Conservation (phyloP, 208 protist species). For the Trypanosoma mega region DNA sequence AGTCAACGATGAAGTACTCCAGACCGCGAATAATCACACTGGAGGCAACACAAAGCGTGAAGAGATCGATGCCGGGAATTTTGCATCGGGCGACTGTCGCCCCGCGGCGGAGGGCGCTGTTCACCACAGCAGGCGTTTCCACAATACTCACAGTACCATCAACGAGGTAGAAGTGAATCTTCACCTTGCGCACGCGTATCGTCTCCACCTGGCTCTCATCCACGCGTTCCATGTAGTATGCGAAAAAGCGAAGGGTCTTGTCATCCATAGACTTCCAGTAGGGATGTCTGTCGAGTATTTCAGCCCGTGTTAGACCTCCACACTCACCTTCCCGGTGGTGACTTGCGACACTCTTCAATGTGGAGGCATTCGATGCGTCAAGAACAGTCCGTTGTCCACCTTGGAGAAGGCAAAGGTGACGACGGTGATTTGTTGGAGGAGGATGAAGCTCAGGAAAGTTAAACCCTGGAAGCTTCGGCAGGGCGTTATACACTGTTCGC, state of each 20-base stretch:
- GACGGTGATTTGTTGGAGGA: slow-evolving; percentile 35
- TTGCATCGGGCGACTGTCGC: slow-evolving; percentile 85
- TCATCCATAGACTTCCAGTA: slow-evolving; percentile 91
- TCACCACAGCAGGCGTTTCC: slow-evolving; percentile 89
- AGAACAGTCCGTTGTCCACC: slow-evolving; percentile 57
- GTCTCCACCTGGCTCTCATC: slow-evolving; percentile 88
- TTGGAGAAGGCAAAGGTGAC: slow-evolving; percentile 53
- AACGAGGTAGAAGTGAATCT: slow-evolving; percentile 92
- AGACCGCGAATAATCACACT: slow-evolving; percentile 82
- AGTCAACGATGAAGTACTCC: slow-evolving; percentile 92
- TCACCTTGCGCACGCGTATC: slow-evolving; percentile 89
- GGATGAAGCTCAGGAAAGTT: slow-evolving; percentile 74
- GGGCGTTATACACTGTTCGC: slow-evolving; percentile 79
- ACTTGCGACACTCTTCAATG: neutral
- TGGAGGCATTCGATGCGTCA: slow-evolving; percentile 7
- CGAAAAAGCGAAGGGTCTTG: slow-evolving; percentile 96
- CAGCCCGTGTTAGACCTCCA: slow-evolving; percentile 54
- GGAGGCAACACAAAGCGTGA: slow-evolving; percentile 82
- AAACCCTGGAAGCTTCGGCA: slow-evolving; percentile 84
- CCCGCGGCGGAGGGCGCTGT: slow-evolving; percentile 93
- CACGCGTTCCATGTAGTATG: slow-evolving; percentile 94
- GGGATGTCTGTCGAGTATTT: slow-evolving; percentile 71
- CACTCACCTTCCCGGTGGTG: slow-evolving; percentile 35
- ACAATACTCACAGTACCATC: slow-evolving; percentile 94
- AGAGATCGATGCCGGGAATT: slow-evolving; percentile 68